These are phyloP conservation scores for Ophiostoma montium DNA, from an alignment of 2,329 filamentous ascomycete species.

Conservation along the genomic window DNA sequence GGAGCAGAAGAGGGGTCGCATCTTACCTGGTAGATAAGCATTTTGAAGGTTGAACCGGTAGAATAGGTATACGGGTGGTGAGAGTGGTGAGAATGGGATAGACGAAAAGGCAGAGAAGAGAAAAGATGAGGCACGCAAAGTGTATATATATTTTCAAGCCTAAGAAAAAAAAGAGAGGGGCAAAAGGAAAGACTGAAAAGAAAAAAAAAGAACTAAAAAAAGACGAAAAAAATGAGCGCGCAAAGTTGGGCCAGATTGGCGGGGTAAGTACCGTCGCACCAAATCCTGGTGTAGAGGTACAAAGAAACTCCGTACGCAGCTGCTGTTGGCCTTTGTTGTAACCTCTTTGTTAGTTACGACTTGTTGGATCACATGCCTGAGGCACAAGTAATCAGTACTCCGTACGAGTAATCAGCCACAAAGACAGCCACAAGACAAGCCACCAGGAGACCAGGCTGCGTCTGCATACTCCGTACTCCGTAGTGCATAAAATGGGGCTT, in stretches of 20 bases:
- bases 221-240: conserved; percentile 8
- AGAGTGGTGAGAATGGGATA: not conserved
- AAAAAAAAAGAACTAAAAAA: conserved; percentile 9
- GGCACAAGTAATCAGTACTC: too few relatives aligned
- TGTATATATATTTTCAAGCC: conserved; percentile 3
- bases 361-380: too few relatives aligned
- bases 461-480: too few relatives aligned
- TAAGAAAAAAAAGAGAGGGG: conserved; percentile 10
- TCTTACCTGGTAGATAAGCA: conserved; percentile 60
- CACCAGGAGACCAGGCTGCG: too few relatives aligned
- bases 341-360: too few relatives aligned
- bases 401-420: too few relatives aligned
- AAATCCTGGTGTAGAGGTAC: not conserved
- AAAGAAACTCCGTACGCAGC: too few relatives aligned
- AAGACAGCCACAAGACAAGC: too few relatives aligned
- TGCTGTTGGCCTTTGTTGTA: not conserved
- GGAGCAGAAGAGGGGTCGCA: conserved; percentile 1
- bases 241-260: conserved; percentile 3
- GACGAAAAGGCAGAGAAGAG: conserved; percentile 10
- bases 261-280: conserved; percentile 4
- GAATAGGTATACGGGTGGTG: not conserved
- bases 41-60: conserved; percentile 32
- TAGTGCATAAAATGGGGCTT: too few relatives aligned
- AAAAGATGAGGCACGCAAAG: not conserved
- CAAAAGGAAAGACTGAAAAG: conserved; percentile 7